phyloP scores from a whole-genome alignment of 1,139 yeast species.

The Entelexis paramagnoliae region DNA sequence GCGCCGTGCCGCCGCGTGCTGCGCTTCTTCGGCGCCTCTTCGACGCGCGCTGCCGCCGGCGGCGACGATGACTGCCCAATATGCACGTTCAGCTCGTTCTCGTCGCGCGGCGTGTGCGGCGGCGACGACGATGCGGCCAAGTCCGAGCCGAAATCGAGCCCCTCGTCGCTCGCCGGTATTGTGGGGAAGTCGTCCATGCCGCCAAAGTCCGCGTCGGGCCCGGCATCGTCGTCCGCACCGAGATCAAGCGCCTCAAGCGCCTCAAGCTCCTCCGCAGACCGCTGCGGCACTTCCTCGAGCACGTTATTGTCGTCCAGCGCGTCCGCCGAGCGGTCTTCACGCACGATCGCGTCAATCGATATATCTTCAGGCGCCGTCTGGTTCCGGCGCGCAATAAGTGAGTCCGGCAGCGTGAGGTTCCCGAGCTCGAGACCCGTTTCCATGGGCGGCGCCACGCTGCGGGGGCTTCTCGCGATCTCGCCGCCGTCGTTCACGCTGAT shows the following conservation, averaged over 20 bases:
- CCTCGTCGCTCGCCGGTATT: background rate
- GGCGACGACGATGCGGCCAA: constrained; percentile 20
- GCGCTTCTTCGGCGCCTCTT: background rate
- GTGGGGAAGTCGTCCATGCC: background rate
- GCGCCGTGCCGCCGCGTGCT: constrained; percentile 13
- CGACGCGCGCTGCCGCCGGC: background rate
- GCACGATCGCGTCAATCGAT: constrained; percentile 42
- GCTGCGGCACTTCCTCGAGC: constrained; percentile 33
- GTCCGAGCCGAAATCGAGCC: constrained; percentile 19
- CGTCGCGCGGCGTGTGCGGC: constrained; percentile 23
- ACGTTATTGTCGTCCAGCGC: constrained; percentile 34
- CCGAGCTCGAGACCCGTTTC: constrained; percentile 4
- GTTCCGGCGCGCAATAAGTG: background rate
- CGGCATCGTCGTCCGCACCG: constrained; percentile 23
- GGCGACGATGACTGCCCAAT: constrained; percentile 21
- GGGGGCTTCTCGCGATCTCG: background rate
- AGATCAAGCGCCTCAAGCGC: constrained; percentile 26
- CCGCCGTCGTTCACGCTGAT: constrained; percentile 4
- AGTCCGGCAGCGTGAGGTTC: background rate
- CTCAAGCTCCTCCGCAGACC: constrained; percentile 15
- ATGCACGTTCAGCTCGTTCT: constrained; percentile 29
- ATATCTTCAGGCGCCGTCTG: constrained; percentile 30
- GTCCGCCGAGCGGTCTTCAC: constrained; percentile 39
- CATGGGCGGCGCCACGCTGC: background rate
- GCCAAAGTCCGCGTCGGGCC: background rate